Percentiles rank a stretch among this genome's conserved stretches.
These are phyloP conservation scores for Arthrocladium fulminans DNA, from an alignment of 2,329 filamentous ascomycete genomes.

Conservation along the genomic window DNA sequence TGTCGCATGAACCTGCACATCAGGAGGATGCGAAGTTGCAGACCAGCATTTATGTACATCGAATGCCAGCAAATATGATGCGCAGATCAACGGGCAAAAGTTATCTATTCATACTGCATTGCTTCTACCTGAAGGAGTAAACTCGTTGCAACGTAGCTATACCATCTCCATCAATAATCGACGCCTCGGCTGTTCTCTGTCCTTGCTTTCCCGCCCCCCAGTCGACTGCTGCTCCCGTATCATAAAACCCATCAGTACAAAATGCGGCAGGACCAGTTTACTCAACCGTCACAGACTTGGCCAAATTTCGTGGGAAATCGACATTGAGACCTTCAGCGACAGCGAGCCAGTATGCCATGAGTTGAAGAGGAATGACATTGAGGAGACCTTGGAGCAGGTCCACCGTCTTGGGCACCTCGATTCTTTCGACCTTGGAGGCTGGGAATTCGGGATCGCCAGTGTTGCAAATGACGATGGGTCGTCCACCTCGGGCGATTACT, in stretches of 20 bases:
- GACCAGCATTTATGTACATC: neutral
- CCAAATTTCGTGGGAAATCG: conserved; percentile 96
- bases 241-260: conserved; percentile 3
- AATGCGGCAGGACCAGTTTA: conserved; percentile 31
- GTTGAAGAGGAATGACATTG: conserved; percentile 93
- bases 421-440: conserved; percentile 81
- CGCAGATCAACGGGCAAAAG: neutral
- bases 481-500: conserved; percentile 90
- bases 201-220: neutral
- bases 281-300: conserved; percentile 98
- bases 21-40: neutral
- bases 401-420: conserved; percentile 92
- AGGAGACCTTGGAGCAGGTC: conserved; percentile 93
- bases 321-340: conserved; percentile 94
- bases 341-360: conserved; percentile 98
- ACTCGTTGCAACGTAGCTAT: conserved; percentile 7
- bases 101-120: neutral
- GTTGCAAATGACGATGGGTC: conserved; percentile 99
- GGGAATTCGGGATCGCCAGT: conserved; percentile 80
- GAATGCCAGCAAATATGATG: neutral
- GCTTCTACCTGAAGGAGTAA: conserved; percentile 3
- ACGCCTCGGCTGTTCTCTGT: neutral
- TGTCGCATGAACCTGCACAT: neutral
- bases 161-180: neutral
- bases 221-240: neutral